Evolutionary conservation across 805 yeast species (phyloP), one percentile per base, ranked within the genome.

Genomic region (Candida palmyrensis): DNA sequence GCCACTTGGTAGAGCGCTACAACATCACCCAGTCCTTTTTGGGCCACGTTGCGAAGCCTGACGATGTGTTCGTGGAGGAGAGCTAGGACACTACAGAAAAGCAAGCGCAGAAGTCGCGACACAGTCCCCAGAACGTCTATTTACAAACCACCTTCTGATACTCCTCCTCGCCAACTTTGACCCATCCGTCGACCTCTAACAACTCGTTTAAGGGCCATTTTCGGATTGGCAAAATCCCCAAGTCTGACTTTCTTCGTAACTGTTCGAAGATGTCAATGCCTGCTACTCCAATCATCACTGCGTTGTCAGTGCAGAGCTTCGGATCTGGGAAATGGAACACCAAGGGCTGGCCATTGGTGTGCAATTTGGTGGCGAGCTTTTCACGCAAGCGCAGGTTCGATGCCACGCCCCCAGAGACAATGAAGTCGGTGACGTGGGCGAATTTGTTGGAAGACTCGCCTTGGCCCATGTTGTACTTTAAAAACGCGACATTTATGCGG

Each of bases 231-330:
- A 70, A 48, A 3, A 77, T 73, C 8, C 59, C 68, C 26, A 83
- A 46, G 5, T 68, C 71, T 0, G 88, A 73, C 9, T 68, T 60
- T 14, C 55, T 26, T 13, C 58, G 52, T 5, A 72, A 69, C 12
- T 52, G 44, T 51, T 88, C 96, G 50, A 62, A 82, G 13, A 89
- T 58, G 53, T 90, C 96, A 6, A 90, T 85, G 0, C 97, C 98
- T 0, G 97, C 95, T 79, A 94, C 86, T 1, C 96, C 98, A 33
- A 92, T 92, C 98, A 92, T 92, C 2, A 87, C 75, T 0, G 97
- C 95, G 55, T 92, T 92, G 50, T 92, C 98, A 0, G 97, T 87
- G 51, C 98, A 92, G 39, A 88, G 61, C 2, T 68, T 57, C 2
- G 78, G 62, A 14, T 75, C 77, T 0, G 97, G 96, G 46, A 78